phyloP scores from a whole-genome alignment of 768 basidiomycete genomes.

The Tulasnella sp. region DNA sequence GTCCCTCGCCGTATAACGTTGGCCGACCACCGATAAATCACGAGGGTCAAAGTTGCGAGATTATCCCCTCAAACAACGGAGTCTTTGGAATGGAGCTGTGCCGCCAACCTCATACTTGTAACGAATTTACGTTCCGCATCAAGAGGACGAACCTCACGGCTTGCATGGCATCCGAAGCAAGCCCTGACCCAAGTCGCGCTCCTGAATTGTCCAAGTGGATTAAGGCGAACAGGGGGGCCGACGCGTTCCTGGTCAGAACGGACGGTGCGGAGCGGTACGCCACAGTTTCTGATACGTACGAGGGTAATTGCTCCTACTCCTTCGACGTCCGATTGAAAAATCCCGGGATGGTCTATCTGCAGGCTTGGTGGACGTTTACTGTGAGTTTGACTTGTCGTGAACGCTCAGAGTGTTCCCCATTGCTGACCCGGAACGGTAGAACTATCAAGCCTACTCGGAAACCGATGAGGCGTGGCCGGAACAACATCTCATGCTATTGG shows the following conservation, averaged over 20 bases:
- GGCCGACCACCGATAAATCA: not conserved
- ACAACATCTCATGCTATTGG: not conserved
- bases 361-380: conserved; percentile 10
- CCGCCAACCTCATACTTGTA: not conserved
- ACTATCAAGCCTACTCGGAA: conserved; percentile 16
- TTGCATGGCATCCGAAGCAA: not conserved
- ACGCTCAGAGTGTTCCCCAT: not conserved
- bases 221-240: not conserved
- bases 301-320: conserved; percentile 1
- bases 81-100: not conserved
- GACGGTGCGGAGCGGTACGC: conserved; percentile 15
- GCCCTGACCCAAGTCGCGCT: conserved; percentile 3
- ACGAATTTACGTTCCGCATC: conserved; percentile 14
- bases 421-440: not conserved
- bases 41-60: not conserved
- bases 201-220: not conserved
- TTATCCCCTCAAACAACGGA: not conserved
- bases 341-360: conserved; percentile 9
- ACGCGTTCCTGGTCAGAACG: conserved; percentile 10
- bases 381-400: not conserved
- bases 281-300: not conserved
- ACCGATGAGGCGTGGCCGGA: not conserved
- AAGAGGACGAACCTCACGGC: not conserved
- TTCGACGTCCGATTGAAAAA: conserved; percentile 14
- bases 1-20: not conserved